Evolutionary conservation across 73 alveolate species (phyloP).

Genomic region (Symbiodinium natans): DNA sequence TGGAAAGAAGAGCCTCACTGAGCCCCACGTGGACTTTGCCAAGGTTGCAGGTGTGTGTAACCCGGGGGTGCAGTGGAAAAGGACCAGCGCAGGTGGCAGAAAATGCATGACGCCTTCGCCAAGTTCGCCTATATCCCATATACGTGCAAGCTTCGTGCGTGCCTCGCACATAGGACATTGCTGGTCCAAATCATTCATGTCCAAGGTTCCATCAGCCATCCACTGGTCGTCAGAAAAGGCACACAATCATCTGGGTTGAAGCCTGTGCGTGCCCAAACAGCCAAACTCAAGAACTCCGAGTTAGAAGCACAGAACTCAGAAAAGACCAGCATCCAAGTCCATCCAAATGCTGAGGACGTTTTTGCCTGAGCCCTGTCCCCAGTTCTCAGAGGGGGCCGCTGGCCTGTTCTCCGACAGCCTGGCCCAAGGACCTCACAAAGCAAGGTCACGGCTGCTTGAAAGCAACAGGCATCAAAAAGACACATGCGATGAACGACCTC

Average conservation of each 20-base stretch:
- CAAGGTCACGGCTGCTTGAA: not conserved
- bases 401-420: not conserved
- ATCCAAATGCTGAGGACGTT: too few species aligned
- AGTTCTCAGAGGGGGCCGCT: not conserved
- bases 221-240: not conserved
- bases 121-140: not conserved
- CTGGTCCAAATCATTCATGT: too few species aligned
- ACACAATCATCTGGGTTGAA: not conserved
- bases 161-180: too few species aligned
- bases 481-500: not conserved
- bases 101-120: not conserved
- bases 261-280: too few species aligned
- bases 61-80: not conserved
- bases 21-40: too few species aligned
- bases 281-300: too few species aligned
- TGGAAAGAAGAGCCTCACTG: too few species aligned
- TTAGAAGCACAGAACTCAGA: too few species aligned
- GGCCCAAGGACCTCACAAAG: not conserved
- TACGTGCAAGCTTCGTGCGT: not conserved
- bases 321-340: too few species aligned
- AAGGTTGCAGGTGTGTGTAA: too few species aligned
- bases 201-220: not conserved
- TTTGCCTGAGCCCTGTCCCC: too few species aligned
- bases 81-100: not conserved
- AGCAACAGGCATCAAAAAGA: too few species aligned